Base-by-base conservation (phyloP, 495 filamentous ascomycete species). In the Podospora pseudoanserina region DNA sequence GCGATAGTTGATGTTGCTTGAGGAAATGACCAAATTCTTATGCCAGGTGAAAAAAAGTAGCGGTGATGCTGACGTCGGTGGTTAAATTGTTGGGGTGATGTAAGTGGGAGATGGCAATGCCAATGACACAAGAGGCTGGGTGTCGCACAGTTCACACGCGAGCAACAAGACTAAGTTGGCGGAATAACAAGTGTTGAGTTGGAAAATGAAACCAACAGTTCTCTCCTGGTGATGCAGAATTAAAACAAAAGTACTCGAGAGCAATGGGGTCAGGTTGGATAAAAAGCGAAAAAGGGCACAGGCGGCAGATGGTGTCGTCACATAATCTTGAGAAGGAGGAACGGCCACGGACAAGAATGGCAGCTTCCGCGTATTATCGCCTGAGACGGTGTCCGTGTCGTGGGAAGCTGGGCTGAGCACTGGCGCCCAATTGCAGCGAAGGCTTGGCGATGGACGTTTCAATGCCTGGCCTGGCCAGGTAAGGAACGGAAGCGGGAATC, bases 241-340 rank as follows among this genome's bases (percentile, higher is more conserved):
- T 58, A 26, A 58, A 20, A 58, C 55, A 58, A 26, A 20, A 58
- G 23, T 26, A 58, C n/a, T 4, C 9, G 55, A 58, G 55, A 9
- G 13, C 7, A 58, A 58, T 20, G 15, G 55, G 18, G 7, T 58
- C 18, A 3, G 23, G 55, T 57, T 23, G 30, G 57, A 28, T 20
- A 44, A 3, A 13, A 23, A 19, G 9, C 7, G n/a, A 58, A 26
- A 65, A 44, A 26, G 53, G 28, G 64, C 64, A 65, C 28, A 58
- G 18, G 64, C 49, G 53, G 64, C 56, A 23, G 34, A 53, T 65
- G 34, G 26, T 65, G 60, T 63, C 34, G 60, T 63, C 60, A 44
- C 60, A 63, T 23, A 23, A 23, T 63, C 63, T 63, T 26, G 55
- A 49, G 39, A 49, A 49, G 15, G 15, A 13, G 13, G 39, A 49